phyloP scores from a whole-genome alignment of 2,329 filamentous ascomycete species.

The Fusarium longipes region DNA sequence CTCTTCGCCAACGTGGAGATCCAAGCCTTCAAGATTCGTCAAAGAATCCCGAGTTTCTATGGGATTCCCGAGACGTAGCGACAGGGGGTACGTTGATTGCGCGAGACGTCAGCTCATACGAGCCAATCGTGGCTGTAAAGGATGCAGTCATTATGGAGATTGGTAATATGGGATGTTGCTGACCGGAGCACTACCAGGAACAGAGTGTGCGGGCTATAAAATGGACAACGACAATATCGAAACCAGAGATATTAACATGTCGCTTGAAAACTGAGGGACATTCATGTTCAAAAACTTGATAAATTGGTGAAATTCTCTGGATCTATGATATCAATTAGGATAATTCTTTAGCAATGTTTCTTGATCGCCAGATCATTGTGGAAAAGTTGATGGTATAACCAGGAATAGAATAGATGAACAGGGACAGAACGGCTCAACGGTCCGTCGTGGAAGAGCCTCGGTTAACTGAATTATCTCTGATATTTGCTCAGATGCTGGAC shows the following conservation, averaged over 20 bases:
- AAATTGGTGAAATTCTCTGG: constrained; percentile 4
- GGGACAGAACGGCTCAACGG: constrained; percentile 4
- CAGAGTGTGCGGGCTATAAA: constrained; percentile 5
- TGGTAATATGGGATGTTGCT: constrained; percentile 21
- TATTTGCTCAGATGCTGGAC: not conserved
- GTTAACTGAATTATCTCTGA: not conserved
- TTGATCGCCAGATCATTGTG: not conserved
- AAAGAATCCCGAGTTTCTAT: not conserved
- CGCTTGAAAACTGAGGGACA: not conserved
- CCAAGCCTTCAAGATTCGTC: constrained; percentile 10
- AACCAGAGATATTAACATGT: not conserved
- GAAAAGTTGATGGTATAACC: constrained; percentile 17
- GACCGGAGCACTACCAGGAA: constrained; percentile 11
- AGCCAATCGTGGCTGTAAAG: constrained; percentile 37
- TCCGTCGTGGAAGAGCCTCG: constrained; percentile 15
- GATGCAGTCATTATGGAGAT: constrained; percentile 23
- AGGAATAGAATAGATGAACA: constrained; percentile 14
- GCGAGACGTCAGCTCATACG: constrained; percentile 31
- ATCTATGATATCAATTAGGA: not conserved
- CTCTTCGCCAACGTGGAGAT: not conserved
- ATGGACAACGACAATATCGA: not conserved
- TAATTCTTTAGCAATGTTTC: not conserved
- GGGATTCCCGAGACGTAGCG: not conserved
- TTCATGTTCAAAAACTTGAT: not conserved
- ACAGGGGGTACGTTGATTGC: constrained; percentile 10